Conservation (phyloP, 495 filamentous ascomycete species). For the Friedmanniomyces endolithicus region DNA sequence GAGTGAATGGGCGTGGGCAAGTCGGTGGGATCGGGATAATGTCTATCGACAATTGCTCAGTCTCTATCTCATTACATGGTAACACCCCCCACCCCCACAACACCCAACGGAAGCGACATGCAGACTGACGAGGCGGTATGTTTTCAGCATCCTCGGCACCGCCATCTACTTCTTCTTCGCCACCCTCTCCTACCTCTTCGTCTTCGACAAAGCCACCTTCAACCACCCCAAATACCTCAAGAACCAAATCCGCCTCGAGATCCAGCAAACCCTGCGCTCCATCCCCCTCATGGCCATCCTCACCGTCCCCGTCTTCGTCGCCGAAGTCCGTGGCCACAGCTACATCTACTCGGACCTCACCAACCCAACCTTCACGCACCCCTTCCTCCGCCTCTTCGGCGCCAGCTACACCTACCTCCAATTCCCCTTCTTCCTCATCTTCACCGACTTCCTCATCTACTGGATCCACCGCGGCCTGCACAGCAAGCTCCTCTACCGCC, state of each 20-base stretch:
- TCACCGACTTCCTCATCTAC: conserved; percentile 92
- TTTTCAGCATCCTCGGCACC: conserved; percentile 67
- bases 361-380: conserved; percentile 10
- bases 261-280: conserved; percentile 57
- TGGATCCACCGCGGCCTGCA: conserved; percentile 88
- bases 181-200: conserved; percentile 72
- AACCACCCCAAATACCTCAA: conserved; percentile 91
- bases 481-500: conserved; percentile 71
- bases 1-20: conserved; percentile 66
- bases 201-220: conserved; percentile 87
- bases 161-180: conserved; percentile 76
- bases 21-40: conserved; percentile 68
- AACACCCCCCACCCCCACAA: conserved; percentile 24
- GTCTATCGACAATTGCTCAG: conserved; percentile 63
- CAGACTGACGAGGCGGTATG: background rate
- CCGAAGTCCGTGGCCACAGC: conserved; percentile 73
- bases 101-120: background rate
- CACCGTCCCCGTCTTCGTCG: conserved; percentile 71
- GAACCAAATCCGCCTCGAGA: conserved; percentile 82
- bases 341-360: conserved; percentile 63
- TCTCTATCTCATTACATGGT: conserved; percentile 80
- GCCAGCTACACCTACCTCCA: conserved; percentile 63
- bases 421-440: conserved; percentile 82
- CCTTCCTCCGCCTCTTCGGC: conserved; percentile 43
- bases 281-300: conserved; percentile 76